These are phyloP conservation scores for Centrapalus pauciflorus DNA, from an alignment of 129 eudicot species.

Conservation along the genomic window DNA sequence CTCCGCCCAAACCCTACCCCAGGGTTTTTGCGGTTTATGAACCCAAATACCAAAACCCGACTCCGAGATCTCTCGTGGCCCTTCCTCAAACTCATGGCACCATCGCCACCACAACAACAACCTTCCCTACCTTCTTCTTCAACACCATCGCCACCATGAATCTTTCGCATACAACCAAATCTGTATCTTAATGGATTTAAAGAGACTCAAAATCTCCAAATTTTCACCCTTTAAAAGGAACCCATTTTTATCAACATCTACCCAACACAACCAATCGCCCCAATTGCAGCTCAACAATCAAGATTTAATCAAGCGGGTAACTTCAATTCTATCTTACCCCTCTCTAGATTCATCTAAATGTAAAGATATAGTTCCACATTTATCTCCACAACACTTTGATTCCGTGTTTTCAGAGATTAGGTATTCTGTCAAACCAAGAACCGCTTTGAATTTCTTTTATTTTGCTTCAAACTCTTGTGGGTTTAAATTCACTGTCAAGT, in stretches of 20 bases:
- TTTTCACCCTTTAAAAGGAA: conserved; percentile 24
- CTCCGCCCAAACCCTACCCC: conserved; percentile 40
- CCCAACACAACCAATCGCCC: conserved; percentile 24
- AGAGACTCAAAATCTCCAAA: conserved; percentile 34
- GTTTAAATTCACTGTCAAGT: conserved; percentile 49
- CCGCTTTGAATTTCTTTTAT: conserved; percentile 56
- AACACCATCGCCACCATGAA: conserved; percentile 17
- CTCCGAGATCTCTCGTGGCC: conserved; percentile 42
- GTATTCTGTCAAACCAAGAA: conserved; percentile 39
- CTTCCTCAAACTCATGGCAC: conserved; percentile 31
- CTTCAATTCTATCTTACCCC: conserved; percentile 54
- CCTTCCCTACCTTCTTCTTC: too few relatives aligned
- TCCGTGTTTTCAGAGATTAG: conserved; percentile 38
- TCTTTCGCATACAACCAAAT: background rate
- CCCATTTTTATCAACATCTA: conserved; percentile 30
- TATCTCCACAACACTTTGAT: conserved; percentile 60
- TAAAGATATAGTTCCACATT: conserved; percentile 42
- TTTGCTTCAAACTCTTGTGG: conserved; percentile 35
- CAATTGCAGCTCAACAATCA: conserved; percentile 18
- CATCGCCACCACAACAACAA: conserved; percentile 20
- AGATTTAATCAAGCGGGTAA: conserved; percentile 37
- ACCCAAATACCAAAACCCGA: background rate
- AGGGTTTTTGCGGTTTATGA: conserved; percentile 31
- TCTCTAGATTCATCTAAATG: conserved; percentile 46
- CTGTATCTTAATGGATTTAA: conserved; percentile 42